Conservation (phyloP, 1,284 basidiomycete species). For the Cutaneotrichosporon sp. region DNA sequence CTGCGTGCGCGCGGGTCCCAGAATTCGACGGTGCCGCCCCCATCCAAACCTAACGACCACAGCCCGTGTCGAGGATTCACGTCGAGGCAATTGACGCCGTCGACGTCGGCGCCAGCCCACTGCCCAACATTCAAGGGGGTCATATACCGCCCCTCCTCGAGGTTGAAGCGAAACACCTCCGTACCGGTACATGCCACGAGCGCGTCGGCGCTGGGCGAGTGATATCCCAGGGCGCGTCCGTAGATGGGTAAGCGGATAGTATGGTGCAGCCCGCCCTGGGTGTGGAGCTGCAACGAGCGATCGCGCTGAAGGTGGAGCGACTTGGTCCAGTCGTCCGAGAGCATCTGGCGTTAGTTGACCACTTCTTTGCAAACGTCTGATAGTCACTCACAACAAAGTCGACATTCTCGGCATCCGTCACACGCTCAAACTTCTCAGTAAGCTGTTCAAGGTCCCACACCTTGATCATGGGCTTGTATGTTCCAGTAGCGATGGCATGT, state of each 20-base stretch:
- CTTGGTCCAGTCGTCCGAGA: conserved; percentile 99
- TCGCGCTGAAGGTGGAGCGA: conserved; percentile 95
- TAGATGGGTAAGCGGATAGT: conserved; percentile 90
- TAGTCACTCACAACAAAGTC: conserved; percentile 67
- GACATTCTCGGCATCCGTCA: conserved; percentile 94
- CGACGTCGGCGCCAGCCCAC: conserved; percentile 57
- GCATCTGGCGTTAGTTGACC: conserved; percentile 54
- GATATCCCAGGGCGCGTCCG: conserved; percentile 87
- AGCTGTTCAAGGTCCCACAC: conserved; percentile 95
- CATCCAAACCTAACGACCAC: conserved; percentile 72
- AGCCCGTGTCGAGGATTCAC: conserved; percentile 93
- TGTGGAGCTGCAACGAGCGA: conserved; percentile 91
- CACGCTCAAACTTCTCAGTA: conserved; percentile 91
- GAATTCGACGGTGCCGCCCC: conserved; percentile 81
- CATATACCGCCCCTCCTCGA: conserved; percentile 93
- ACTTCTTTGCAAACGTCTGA: too few species aligned
- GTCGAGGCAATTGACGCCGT: conserved; percentile 87
- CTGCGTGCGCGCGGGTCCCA: conserved; percentile 91
- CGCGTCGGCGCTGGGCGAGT: conserved; percentile 77
- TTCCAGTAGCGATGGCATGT: conserved; percentile 90
- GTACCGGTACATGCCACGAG: conserved; percentile 73
- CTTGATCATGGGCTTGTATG: conserved; percentile 96
- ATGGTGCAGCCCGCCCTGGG: conserved; percentile 89
- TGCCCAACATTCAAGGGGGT: conserved; percentile 63
- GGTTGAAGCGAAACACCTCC: conserved; percentile 90